Evolutionary conservation across 2,329 filamentous ascomycete species (phyloP), one percentile per base, ranked within the genome.

Genomic region (Aspergillus sp.): DNA sequence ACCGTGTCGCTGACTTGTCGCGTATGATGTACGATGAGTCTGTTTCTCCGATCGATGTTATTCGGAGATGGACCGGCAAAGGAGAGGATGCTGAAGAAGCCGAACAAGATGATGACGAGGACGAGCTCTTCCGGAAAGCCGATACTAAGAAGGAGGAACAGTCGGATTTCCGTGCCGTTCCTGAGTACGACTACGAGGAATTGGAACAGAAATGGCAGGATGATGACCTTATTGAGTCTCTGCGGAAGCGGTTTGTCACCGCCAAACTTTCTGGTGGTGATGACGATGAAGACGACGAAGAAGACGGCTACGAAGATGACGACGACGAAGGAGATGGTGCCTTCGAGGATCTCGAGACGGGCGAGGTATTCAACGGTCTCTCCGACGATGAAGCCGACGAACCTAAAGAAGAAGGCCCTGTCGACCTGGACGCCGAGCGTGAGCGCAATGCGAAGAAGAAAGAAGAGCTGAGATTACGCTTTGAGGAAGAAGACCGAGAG

Each of bases 401-500:
- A 19, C 26, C 26, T 11, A 69, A 66, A 14, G 69, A 67, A 8
- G 66, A 70, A 38, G 62, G 56, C 2, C 60, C 67, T 11, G 64
- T 70, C n/a, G 76, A 79, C 45, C 79, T 97, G n/a, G 90, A 93
- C 56, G 88, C 86, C 3, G 94, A 99, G 74, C 88, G 94, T 60
- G 90, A 90, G 61, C 88, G 84, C 71, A 99, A 99, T 65, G 94
- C 94, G 2, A 84, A 86, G 59, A 82, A 89, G 59, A 99, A 99
- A 72, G 94, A 96, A 73, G 94, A 99, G 70, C 82, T 99, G 49
- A 95, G 90, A 68, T 79, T 95, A 48, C 85, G 95, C 1, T 99
- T 99, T 66, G 94, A 99, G 66, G 92, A 97, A 71, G 94, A 99
- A 77, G 94, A 99, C 67, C 83, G 90, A n/a, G 94, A 99, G 68